phyloP scores from a whole-genome alignment of 164 flowering plant species.

The Warburgia ugandensis region DNA sequence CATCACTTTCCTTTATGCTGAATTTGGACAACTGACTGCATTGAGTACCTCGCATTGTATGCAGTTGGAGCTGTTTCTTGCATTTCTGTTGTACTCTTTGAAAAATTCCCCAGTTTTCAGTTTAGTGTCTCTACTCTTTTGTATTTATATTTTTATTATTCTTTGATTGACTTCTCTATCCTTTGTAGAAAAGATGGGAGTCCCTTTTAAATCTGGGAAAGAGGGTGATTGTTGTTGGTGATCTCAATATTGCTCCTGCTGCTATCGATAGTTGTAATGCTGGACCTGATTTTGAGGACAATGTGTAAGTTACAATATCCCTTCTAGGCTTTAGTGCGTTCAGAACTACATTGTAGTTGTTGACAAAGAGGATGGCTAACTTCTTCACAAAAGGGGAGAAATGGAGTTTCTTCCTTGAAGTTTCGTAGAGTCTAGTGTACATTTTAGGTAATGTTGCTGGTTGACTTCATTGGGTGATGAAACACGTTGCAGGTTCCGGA shows the following conservation, averaged over 20 bases:
- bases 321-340: neutral
- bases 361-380: neutral
- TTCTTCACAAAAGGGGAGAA: neutral
- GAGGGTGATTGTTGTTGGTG: slow-evolving; percentile 85
- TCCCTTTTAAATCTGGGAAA: slow-evolving; percentile 49
- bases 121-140: slow-evolving; percentile 4
- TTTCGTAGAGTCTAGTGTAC: neutral
- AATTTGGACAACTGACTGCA: too few species aligned
- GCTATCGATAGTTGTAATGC: slow-evolving; percentile 88
- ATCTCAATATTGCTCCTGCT: slow-evolving; percentile 89
- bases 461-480: slow-evolving; percentile 3
- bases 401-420: slow-evolving; percentile 1
- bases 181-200: slow-evolving; percentile 94
- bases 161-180: neutral
- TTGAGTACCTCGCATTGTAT: too few species aligned
- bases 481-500: slow-evolving; percentile 60
- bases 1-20: too few species aligned
- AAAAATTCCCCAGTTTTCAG: too few species aligned
- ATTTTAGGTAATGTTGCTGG: neutral
- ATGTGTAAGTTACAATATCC: slow-evolving; percentile 46
- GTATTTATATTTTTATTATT: slow-evolving; percentile 3
- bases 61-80: too few species aligned
- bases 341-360: neutral
- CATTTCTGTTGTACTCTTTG: too few species aligned
- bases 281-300: slow-evolving; percentile 83